phyloP scores from a whole-genome alignment of 164 flowering plant genomes.

The Tetracentron sinense region DNA sequence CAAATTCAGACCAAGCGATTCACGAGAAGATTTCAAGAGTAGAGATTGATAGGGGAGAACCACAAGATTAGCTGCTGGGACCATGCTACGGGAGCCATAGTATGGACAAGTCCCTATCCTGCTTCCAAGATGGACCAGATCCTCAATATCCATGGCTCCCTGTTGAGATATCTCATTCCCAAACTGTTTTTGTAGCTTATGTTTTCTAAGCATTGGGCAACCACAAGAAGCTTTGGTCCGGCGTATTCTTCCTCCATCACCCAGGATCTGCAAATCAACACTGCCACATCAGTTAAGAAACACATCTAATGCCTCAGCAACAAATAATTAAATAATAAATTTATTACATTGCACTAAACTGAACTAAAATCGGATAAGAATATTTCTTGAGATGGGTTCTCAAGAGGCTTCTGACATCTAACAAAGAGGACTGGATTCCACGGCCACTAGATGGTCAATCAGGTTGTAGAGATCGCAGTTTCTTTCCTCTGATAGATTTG shows the following conservation, averaged over 20 bases:
- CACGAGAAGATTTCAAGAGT: constrained; percentile 85
- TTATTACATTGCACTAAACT: background rate
- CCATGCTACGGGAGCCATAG: constrained; percentile 86
- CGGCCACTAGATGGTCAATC: background rate
- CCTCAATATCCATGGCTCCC: constrained; percentile 89
- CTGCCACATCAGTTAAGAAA: constrained; percentile 9
- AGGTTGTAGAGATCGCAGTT: background rate
- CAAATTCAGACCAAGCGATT: constrained; percentile 81
- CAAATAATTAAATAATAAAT: background rate
- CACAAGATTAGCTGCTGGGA: constrained; percentile 72
- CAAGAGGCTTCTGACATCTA: background rate
- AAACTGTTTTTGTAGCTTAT: constrained; percentile 59
- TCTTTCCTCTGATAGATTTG: background rate
- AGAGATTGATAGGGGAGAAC: constrained; percentile 98
- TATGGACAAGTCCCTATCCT: constrained; percentile 84
- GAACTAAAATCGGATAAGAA: background rate
- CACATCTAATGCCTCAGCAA: background rate
- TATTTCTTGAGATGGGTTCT: background rate
- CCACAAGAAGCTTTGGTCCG: constrained; percentile 64
- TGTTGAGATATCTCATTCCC: constrained; percentile 44
- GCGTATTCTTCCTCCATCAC: constrained; percentile 46
- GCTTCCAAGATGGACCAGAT: constrained; percentile 74
- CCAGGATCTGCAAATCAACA: constrained; percentile 42
- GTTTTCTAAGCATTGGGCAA: constrained; percentile 85
- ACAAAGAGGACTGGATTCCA: background rate